Evolutionary conservation across 805 yeast species (phyloP).

Genomic region (Teunomyces panamensis): DNA sequence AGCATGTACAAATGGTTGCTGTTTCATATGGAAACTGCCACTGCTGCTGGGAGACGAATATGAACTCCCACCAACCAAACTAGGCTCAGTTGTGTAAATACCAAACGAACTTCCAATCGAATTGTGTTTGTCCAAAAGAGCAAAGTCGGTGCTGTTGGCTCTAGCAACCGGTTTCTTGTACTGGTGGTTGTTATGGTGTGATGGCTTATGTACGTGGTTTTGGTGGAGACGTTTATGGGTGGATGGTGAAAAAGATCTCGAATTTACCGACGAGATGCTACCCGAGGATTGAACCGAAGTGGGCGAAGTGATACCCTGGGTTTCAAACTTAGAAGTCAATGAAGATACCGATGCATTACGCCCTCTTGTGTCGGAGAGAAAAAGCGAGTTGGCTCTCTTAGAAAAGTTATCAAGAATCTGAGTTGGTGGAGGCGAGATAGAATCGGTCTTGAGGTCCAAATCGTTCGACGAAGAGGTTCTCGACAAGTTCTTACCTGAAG

Average conservation of each 20-base stretch:
- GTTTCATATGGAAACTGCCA: background rate
- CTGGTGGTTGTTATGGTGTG: background rate
- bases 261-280: background rate
- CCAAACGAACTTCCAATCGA: constrained; percentile 7
- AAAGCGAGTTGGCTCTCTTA: constrained; percentile 15
- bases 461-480: constrained; percentile 14
- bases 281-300: constrained; percentile 3
- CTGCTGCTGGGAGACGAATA: constrained; percentile 1
- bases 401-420: constrained; percentile 10
- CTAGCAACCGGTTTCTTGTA: background rate
- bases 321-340: constrained; percentile 26
- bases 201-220: constrained; percentile 2
- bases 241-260: background rate
- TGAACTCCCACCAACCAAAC: background rate
- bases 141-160: constrained; percentile 1
- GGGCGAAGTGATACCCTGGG: constrained; percentile 23
- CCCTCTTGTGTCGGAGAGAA: constrained; percentile 6
- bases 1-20: background rate
- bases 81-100: constrained; percentile 3
- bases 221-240: constrained; percentile 2
- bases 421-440: constrained; percentile 8
- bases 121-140: background rate
- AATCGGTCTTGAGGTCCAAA: constrained; percentile 24
- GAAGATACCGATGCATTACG: constrained; percentile 18
- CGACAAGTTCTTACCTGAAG: constrained; percentile 7